These are phyloP conservation scores for Trametes cinnabarina DNA, from an alignment of 768 basidiomycete species.

Conservation along the genomic window DNA sequence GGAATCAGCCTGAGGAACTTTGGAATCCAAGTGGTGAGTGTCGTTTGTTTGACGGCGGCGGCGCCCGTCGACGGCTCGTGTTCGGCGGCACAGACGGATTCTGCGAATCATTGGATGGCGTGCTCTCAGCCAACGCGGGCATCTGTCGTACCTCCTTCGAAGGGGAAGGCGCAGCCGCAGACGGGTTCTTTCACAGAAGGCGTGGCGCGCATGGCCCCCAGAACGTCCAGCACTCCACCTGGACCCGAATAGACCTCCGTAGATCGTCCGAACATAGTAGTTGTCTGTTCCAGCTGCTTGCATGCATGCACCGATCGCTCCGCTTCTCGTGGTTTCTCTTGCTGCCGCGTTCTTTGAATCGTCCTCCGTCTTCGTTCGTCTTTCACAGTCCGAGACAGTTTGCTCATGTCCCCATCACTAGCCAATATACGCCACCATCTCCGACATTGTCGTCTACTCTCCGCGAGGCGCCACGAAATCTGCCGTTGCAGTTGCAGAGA, in stretches of 20 bases:
- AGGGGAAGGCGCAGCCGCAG: background rate
- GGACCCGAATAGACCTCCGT: conserved; percentile 6
- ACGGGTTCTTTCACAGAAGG: conserved; percentile 11
- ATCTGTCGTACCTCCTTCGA: conserved; percentile 1
- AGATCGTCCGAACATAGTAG: conserved; percentile 5
- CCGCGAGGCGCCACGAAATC: conserved; percentile 56
- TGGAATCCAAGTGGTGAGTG: conserved; percentile 81
- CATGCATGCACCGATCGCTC: conserved; percentile 2
- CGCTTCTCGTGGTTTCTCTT: background rate
- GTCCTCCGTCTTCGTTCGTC: background rate
- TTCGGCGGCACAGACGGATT: background rate
- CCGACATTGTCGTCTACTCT: conserved; percentile 87
- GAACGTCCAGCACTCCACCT: conserved; percentile 3
- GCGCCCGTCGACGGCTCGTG: conserved; percentile 6
- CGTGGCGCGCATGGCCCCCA: conserved; percentile 6
- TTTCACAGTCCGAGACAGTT: background rate
- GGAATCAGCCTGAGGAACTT: conserved; percentile 86
- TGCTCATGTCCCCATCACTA: conserved; percentile 29
- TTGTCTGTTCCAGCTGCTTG: background rate
- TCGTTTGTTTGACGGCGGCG: conserved; percentile 11
- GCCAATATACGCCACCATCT: conserved; percentile 86
- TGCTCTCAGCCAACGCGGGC: background rate
- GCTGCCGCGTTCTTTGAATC: background rate
- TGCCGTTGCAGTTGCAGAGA: conserved; percentile 60
- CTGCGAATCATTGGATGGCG: background rate